A percentile compares a stretch with the other conserved stretches of the same genome.
These are phyloP conservation scores for Candida palmyrensis DNA, from an alignment of 805 yeast genomes.

Conservation along the genomic window DNA sequence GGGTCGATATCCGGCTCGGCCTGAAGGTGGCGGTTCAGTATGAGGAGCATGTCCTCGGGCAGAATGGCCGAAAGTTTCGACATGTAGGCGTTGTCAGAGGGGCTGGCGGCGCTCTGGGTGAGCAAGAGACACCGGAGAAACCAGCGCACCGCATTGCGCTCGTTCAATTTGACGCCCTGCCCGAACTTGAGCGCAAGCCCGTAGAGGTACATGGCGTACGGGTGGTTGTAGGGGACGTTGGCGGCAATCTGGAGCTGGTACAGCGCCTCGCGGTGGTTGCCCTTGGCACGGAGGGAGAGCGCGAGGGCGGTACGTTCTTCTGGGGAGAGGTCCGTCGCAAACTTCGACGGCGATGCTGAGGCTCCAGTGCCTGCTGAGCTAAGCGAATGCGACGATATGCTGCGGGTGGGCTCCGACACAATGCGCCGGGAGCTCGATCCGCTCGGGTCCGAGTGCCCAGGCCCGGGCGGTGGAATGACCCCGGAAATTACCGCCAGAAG, in stretches of 20 bases:
- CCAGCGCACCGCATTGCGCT: slow-evolving; percentile 53
- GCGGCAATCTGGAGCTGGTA: slow-evolving; percentile 65
- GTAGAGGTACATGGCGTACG: slow-evolving; percentile 60
- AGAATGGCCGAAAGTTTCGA: slow-evolving; percentile 20
- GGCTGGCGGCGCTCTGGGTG: neutral
- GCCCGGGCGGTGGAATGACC: neutral
- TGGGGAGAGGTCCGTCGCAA: slow-evolving; percentile 17
- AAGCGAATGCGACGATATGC: neutral
- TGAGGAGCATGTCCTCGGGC: slow-evolving; percentile 23
- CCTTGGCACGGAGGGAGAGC: slow-evolving; percentile 46
- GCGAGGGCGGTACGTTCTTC: slow-evolving; percentile 41
- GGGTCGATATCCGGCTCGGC: slow-evolving; percentile 24
- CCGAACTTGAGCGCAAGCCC: slow-evolving; percentile 66
- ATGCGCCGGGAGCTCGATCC: slow-evolving; percentile 2
- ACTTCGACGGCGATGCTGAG: slow-evolving; percentile 5
- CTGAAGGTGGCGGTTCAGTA: slow-evolving; percentile 20
- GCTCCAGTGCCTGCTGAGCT: neutral
- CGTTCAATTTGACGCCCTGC: slow-evolving; percentile 59
- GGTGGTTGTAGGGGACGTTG: slow-evolving; percentile 49
- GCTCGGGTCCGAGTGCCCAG: neutral
- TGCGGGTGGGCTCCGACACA: slow-evolving; percentile 2
- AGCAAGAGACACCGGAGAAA: slow-evolving; percentile 43
- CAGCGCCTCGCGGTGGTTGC: slow-evolving; percentile 63
- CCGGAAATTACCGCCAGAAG: too few relatives aligned
- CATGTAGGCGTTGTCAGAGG: slow-evolving; percentile 12